Percentiles rank a stretch among this genome's conserved stretches.
Evolutionary conservation across 2,329 filamentous ascomycete species (phyloP).

Genomic region (Emergomyces pasteurianus): DNA sequence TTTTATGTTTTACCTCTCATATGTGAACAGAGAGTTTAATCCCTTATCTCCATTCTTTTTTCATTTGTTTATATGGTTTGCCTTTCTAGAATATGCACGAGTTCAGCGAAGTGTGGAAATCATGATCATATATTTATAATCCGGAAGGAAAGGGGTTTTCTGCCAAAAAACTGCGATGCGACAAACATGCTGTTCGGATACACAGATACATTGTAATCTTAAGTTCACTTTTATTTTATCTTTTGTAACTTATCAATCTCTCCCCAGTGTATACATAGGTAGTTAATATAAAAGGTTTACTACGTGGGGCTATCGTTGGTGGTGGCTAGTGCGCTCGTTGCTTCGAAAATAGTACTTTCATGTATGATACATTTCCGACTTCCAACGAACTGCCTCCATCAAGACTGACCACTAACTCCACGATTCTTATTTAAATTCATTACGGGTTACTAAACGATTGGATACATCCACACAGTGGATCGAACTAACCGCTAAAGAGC

Average conservation of each 20-base stretch:
- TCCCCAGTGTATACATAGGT: not conserved
- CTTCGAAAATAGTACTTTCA: no score
- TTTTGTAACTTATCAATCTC: no score
- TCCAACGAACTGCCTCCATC: not conserved
- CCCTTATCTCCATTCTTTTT: not conserved
- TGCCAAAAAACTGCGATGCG: not conserved
- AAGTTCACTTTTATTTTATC: not conserved
- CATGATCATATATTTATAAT: not conserved
- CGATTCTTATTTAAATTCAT: no score
- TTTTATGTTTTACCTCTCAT: not conserved
- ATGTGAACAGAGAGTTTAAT: not conserved
- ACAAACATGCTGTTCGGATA: not conserved
- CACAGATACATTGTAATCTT: not conserved
- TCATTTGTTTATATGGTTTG: not conserved
- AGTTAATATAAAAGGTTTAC: not conserved
- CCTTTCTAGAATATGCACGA: not conserved
- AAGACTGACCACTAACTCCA: not conserved
- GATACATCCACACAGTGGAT: no score
- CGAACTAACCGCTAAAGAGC: no score
- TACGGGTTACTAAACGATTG: no score
- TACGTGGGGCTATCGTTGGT: no score
- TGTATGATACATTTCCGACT: no score
- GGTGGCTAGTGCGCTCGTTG: no score
- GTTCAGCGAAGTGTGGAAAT: not conserved
- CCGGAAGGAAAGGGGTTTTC: not conserved